These are phyloP conservation scores for Terfezia boudieri DNA, from an alignment of 495 filamentous ascomycete genomes.

Conservation along the genomic window DNA sequence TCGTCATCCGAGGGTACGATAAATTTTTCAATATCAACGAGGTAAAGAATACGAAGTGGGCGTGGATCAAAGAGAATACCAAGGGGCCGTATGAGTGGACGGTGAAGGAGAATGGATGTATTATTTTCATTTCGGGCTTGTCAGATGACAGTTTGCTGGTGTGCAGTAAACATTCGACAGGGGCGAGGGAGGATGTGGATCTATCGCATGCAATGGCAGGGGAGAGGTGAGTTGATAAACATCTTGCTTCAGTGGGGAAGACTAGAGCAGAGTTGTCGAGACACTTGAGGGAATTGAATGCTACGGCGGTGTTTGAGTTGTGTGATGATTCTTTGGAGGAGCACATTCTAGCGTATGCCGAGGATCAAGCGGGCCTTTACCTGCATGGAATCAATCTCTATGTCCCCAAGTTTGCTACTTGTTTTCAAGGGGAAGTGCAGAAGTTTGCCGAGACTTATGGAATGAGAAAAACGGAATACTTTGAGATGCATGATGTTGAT, in stretches of 20 bases:
- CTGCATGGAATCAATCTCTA: constrained; percentile 93
- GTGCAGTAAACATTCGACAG: constrained; percentile 96
- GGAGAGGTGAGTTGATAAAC: constrained; percentile 63
- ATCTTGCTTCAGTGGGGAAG: constrained; percentile 51
- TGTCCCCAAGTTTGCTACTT: constrained; percentile 67
- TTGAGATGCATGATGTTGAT: constrained; percentile 50
- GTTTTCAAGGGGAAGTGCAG: constrained; percentile 54
- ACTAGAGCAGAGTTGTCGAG: constrained; percentile 52
- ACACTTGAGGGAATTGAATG: constrained; percentile 56
- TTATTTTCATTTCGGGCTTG: constrained; percentile 87
- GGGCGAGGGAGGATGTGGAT: constrained; percentile 39
- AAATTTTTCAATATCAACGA: constrained; percentile 95
- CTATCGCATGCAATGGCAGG: constrained; percentile 69
- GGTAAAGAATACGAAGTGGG: constrained; percentile 55
- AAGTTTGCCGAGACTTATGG: constrained; percentile 84
- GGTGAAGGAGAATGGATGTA: constrained; percentile 95
- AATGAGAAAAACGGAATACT: constrained; percentile 67
- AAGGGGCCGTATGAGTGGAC: constrained; percentile 83
- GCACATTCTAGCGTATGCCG: constrained; percentile 76
- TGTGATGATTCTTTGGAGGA: constrained; percentile 95
- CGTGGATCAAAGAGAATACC: constrained; percentile 52
- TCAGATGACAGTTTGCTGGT: constrained; percentile 73
- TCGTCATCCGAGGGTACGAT: constrained; percentile 76
- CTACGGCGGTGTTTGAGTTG: constrained; percentile 83
- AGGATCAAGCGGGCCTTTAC: constrained; percentile 74